phyloP scores from a whole-genome alignment of 2,329 filamentous ascomycete species.

The Apiospora koreana region DNA sequence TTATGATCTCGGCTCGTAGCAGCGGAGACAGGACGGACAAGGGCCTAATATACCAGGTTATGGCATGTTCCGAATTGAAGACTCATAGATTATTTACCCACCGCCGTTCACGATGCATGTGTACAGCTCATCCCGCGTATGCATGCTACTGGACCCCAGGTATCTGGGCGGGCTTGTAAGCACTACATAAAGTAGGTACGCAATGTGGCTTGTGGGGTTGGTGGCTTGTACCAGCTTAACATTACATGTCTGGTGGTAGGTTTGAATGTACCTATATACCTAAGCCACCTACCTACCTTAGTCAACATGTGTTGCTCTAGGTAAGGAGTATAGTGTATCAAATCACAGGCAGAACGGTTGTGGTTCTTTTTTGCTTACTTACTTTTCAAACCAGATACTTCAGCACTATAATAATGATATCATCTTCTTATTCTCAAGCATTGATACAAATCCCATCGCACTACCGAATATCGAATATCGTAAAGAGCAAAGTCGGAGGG shows the following conservation, averaged over 20 bases:
- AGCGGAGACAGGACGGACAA: background rate
- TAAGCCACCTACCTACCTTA: no score
- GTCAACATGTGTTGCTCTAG: no score
- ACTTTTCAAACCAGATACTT: no score
- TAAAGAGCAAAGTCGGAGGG: background rate
- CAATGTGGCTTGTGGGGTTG: background rate
- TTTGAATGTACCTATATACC: background rate
- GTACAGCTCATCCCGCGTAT: background rate
- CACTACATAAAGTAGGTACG: background rate
- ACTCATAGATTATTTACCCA: background rate
- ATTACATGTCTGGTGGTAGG: no score
- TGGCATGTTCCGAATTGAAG: background rate
- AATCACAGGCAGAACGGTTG: no score
- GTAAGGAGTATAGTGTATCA: no score
- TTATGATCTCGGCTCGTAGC: background rate
- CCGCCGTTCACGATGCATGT: background rate
- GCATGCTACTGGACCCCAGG: background rate
- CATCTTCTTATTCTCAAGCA: no score
- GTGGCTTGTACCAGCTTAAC: no score
- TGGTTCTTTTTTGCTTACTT: no score
- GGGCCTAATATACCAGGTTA: background rate
- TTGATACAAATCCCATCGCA: no score
- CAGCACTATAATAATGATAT: no score
- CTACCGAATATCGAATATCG: background rate
- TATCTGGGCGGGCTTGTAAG: no score